Conservation (phyloP, 306 rosid genomes). For the Medicago lupulina region DNA sequence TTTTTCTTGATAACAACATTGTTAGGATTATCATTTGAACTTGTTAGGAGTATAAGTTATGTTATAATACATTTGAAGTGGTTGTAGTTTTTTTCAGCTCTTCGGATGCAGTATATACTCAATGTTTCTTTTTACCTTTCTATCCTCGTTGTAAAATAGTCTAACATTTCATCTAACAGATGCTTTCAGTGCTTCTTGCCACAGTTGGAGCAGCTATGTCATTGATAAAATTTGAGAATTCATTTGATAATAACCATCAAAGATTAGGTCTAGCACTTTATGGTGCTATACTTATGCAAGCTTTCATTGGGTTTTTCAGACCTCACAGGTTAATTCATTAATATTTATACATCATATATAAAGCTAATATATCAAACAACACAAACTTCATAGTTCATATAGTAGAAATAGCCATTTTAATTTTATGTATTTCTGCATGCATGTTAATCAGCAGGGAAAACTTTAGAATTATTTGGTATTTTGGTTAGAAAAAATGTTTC, state of each 20-base stretch:
- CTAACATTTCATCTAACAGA: constrained; percentile 55
- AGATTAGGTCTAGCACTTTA: constrained; percentile 91
- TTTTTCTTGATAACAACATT: not conserved
- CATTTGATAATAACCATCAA: constrained; percentile 88
- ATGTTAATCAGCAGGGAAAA: not conserved
- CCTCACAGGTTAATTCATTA: constrained; percentile 72
- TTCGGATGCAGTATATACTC: not conserved
- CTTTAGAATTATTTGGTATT: too few relatives aligned
- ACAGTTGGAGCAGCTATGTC: constrained; percentile 87
- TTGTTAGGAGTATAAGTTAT: too few relatives aligned
- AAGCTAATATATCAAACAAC: constrained; percentile 8
- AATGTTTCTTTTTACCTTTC: constrained; percentile 6
- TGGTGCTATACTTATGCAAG: constrained; percentile 71
- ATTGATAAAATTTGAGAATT: constrained; percentile 80
- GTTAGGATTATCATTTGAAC: too few relatives aligned
- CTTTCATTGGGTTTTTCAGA: constrained; percentile 79
- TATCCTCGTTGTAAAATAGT: constrained; percentile 5
- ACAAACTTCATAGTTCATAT: not conserved
- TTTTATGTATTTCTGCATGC: not conserved
- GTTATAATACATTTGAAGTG: not conserved
- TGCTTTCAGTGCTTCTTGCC: constrained; percentile 67
- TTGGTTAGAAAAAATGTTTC: too few relatives aligned
- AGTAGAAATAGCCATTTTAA: not conserved
- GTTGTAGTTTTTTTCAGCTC: not conserved
- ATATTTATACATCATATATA: not conserved